These are phyloP conservation scores for Colletotrichum viniferum DNA, from an alignment of 2,329 filamentous ascomycete genomes.

Conservation along the genomic window DNA sequence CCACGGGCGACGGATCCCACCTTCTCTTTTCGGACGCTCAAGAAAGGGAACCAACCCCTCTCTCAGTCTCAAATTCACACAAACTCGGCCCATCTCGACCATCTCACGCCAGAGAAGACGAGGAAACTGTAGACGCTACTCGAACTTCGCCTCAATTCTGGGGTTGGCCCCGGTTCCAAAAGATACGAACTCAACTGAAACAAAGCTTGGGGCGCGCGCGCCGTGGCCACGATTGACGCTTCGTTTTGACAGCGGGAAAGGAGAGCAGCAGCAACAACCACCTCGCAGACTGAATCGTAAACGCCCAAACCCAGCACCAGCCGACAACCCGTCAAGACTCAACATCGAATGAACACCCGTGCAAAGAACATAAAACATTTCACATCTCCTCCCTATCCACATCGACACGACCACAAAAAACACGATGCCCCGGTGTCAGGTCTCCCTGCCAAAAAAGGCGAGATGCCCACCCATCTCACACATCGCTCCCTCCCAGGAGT, in stretches of 20 bases:
- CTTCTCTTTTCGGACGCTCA: not conserved
- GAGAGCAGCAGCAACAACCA: not conserved
- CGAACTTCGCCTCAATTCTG: slow-evolving; percentile 4
- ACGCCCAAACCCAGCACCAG: not conserved
- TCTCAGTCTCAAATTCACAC: not conserved
- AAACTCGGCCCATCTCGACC: not conserved
- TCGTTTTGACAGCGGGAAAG: not conserved
- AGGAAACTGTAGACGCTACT: not conserved
- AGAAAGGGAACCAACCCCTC: not conserved
- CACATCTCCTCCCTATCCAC: not conserved
- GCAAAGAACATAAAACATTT: not conserved
- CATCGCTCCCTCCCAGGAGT: not conserved
- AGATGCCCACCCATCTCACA: not conserved
- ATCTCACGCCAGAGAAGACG: not conserved
- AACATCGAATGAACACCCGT: not conserved
- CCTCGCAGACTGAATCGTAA: not conserved
- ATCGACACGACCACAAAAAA: not conserved
- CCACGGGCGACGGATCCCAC: not conserved
- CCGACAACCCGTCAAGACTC: not conserved
- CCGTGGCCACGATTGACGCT: not conserved
- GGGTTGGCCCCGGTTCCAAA: not conserved
- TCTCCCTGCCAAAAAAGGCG: not conserved
- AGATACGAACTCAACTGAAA: slow-evolving; percentile 20
- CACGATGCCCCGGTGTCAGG: not conserved
- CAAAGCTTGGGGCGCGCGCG: not conserved